These are phyloP conservation scores for Ganoderma multipileum DNA, from an alignment of 1,284 basidiomycete genomes.

Conservation along the genomic window DNA sequence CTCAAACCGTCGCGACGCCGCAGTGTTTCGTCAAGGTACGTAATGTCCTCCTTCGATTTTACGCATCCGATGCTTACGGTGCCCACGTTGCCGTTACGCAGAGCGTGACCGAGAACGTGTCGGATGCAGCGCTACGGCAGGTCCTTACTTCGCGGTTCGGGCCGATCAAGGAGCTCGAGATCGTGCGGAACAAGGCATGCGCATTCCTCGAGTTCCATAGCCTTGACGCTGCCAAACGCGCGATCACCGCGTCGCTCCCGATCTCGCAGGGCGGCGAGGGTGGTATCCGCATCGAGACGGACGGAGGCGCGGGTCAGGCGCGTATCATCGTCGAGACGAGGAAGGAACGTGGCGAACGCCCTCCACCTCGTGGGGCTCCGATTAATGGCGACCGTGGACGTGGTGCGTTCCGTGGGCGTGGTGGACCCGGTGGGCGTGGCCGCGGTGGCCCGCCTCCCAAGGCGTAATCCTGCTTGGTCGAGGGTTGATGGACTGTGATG, in stretches of 20 bases:
- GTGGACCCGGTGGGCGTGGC: constrained; percentile 42
- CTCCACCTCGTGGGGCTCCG: constrained; percentile 46
- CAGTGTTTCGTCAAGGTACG: constrained; percentile 91
- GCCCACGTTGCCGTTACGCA: constrained; percentile 37
- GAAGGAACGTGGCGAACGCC: constrained; percentile 86
- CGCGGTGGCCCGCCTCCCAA: constrained; percentile 40
- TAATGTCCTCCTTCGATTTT: constrained; percentile 12
- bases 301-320: constrained; percentile 53
- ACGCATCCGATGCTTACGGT: background rate
- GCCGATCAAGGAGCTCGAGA: constrained; percentile 87
- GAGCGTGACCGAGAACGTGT: constrained; percentile 80
- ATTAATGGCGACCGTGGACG: constrained; percentile 41
- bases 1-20: constrained; percentile 66
- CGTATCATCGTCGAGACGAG: constrained; percentile 86
- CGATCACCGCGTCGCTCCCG: constrained; percentile 79
- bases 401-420: constrained; percentile 41
- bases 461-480: constrained; percentile 18
- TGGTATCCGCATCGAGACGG: constrained; percentile 79
- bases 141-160: constrained; percentile 81
- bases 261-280: constrained; percentile 82
- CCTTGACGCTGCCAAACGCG: constrained; percentile 84
- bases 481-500: constrained; percentile 1
- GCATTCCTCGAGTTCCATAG: constrained; percentile 92
- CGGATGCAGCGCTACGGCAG: constrained; percentile 62
- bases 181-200: constrained; percentile 89